Evolutionary conservation across 371 early-diverging fungal genomes (phyloP).

Genomic region (Mortierella sp.): DNA sequence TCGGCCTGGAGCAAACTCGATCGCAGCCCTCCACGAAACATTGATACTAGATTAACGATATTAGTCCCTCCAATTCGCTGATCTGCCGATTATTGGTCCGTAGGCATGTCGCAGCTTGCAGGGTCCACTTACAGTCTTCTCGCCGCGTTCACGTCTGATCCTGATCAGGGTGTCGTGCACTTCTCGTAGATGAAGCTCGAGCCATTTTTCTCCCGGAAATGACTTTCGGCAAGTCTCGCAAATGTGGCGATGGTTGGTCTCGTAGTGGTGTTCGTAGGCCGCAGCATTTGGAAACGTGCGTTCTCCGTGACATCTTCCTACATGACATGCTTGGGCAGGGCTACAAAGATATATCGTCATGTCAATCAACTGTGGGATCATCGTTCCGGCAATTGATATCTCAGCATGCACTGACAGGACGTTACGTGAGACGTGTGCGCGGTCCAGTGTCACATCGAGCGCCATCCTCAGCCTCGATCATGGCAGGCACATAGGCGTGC

Average conservation of each 20-base stretch:
- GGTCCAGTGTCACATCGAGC: too few species aligned
- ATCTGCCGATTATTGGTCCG: too few species aligned
- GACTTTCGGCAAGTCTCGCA: slow-evolving; percentile 62
- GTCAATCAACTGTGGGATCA: too few species aligned
- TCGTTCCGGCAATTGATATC: too few species aligned
- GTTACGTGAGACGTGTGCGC: neutral
- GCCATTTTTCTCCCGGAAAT: slow-evolving; percentile 64
- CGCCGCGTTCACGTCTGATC: slow-evolving; percentile 66
- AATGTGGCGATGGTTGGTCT: slow-evolving; percentile 62
- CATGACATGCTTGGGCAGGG: slow-evolving; percentile 46
- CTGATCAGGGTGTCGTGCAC: slow-evolving; percentile 61
- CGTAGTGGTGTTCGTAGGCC: slow-evolving; percentile 70
- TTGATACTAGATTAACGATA: slow-evolving; percentile 69
- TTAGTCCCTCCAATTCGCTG: too few species aligned
- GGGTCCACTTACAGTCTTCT: slow-evolving; percentile 61
- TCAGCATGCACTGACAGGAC: too few species aligned
- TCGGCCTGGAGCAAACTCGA: slow-evolving; percentile 59
- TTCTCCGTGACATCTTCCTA: slow-evolving; percentile 34
- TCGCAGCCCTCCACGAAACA: slow-evolving; percentile 78
- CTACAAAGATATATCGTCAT: neutral
- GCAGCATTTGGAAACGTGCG: slow-evolving; percentile 52
- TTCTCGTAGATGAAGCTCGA: slow-evolving; percentile 67
- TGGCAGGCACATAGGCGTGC: slow-evolving; percentile 33
- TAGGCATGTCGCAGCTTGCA: too few species aligned
- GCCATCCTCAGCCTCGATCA: slow-evolving; percentile 5